phyloP scores from a whole-genome alignment of 352 stramenopile genomes.

The Phytophthora nicotianae region DNA sequence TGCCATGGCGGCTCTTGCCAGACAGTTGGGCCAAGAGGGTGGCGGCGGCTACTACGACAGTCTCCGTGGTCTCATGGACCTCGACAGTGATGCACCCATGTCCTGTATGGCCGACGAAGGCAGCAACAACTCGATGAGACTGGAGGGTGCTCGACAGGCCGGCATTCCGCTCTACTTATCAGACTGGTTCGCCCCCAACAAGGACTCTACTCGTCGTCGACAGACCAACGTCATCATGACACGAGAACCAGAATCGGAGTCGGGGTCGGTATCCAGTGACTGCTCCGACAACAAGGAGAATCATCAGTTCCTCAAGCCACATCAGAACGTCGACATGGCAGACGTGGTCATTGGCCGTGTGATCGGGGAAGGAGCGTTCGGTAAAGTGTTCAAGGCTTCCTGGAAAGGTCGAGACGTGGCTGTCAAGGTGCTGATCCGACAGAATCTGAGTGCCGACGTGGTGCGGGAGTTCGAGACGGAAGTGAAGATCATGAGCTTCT shows the following conservation, averaged over 20 bases:
- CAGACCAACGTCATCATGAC: constrained; percentile 40
- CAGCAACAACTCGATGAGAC: constrained; percentile 52
- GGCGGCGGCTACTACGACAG: constrained; percentile 38
- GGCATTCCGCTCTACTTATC: constrained; percentile 71
- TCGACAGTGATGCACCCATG: constrained; percentile 37
- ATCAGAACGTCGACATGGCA: constrained; percentile 63
- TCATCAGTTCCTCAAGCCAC: constrained; percentile 42
- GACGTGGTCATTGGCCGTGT: constrained; percentile 61
- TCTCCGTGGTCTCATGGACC: constrained; percentile 10
- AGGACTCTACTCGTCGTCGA: constrained; percentile 26
- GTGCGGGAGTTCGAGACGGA: constrained; percentile 82
- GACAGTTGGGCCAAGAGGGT: constrained; percentile 37
- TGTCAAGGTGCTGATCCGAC: constrained; percentile 78
- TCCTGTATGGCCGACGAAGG: constrained; percentile 40
- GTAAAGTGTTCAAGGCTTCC: constrained; percentile 71
- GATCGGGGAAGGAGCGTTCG: constrained; percentile 82
- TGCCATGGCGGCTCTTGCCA: constrained; percentile 25
- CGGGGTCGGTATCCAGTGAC: constrained; percentile 19
- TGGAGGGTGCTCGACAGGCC: constrained; percentile 59
- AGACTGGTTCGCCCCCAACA: constrained; percentile 47
- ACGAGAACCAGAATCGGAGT: constrained; percentile 27
- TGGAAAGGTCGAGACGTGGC: constrained; percentile 67
- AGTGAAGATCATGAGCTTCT: constrained; percentile 86
- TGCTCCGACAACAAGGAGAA: constrained; percentile 19
- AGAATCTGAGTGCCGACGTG: constrained; percentile 72